phyloP scores from a whole-genome alignment of 208 protist species.

The Acanthamoeba healyi region DNA sequence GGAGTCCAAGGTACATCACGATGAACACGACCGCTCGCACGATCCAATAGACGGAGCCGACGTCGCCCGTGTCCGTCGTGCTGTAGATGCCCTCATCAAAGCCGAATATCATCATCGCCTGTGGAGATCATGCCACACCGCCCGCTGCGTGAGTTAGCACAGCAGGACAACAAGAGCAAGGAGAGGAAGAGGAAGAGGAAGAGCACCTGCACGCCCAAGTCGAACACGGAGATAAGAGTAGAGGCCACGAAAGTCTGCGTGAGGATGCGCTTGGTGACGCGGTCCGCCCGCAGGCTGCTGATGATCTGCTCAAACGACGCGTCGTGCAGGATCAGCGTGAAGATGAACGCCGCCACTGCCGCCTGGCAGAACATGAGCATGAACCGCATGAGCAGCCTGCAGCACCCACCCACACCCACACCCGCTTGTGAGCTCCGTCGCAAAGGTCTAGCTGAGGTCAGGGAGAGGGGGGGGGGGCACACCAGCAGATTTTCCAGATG shows the following conservation, averaged over 20 bases:
- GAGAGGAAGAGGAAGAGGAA: neutral
- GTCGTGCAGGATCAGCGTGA: slow-evolving; percentile 17
- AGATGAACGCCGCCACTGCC: slow-evolving; percentile 31
- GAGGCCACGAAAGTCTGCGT: neutral
- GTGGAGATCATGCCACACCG: neutral
- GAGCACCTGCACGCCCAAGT: neutral
- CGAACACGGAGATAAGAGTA: neutral
- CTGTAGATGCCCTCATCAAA: slow-evolving; percentile 62
- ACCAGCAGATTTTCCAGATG: slow-evolving; percentile 2
- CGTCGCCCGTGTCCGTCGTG: neutral
- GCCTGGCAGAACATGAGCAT: slow-evolving; percentile 57
- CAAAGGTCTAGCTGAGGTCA: too few relatives aligned
- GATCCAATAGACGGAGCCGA: slow-evolving; percentile 2
- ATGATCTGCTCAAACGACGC: slow-evolving; percentile 10
- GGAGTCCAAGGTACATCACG: neutral
- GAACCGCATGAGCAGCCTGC: slow-evolving; percentile 40
- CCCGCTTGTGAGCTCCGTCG: too few relatives aligned
- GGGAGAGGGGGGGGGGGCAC: neutral
- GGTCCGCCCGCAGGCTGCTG: slow-evolving; percentile 14
- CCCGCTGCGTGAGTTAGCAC: neutral
- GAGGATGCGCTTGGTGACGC: neutral
- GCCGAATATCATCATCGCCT: slow-evolving; percentile 41
- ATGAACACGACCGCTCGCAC: neutral
- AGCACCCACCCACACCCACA: too few relatives aligned
- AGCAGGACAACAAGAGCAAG: neutral